These are phyloP conservation scores for Cornus controversa DNA, from an alignment of 148 eudicot genomes.

Conservation along the genomic window DNA sequence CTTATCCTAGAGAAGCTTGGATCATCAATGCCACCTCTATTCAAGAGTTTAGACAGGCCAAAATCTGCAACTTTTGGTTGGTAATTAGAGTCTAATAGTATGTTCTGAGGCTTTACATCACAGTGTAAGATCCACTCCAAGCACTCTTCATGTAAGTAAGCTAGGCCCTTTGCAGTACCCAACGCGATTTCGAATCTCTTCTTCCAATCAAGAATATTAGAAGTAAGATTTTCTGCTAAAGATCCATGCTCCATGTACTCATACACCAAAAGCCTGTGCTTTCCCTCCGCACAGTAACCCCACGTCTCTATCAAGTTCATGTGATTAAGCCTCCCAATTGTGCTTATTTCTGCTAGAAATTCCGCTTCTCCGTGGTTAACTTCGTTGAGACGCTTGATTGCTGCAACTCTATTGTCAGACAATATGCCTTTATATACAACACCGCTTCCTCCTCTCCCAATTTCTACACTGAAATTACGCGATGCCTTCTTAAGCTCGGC, in stretches of 20 bases:
- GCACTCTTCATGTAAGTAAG: neutral
- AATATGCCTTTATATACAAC: neutral
- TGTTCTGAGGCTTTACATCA: neutral
- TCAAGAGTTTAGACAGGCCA: neutral
- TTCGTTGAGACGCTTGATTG: neutral
- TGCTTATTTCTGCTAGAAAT: neutral
- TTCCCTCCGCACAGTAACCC: neutral
- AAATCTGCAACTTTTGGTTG: neutral
- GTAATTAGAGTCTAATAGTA: neutral
- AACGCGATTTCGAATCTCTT: neutral
- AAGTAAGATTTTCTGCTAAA: neutral
- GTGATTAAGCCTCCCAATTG: neutral
- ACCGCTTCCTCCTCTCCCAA: too few relatives aligned
- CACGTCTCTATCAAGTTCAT: neutral
- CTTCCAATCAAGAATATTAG: neutral
- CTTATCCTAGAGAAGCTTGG: neutral
- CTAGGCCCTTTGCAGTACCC: neutral
- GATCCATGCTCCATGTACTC: neutral
- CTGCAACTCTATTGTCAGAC: neutral
- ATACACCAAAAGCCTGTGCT: neutral
- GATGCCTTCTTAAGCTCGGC: too few relatives aligned
- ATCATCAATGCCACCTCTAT: neutral
- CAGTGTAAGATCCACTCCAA: neutral
- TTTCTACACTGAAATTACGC: too few relatives aligned
- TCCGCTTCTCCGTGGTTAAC: neutral